These are phyloP conservation scores for Corymbia calophylla DNA, from an alignment of 441 rosid species.

Conservation along the genomic window DNA sequence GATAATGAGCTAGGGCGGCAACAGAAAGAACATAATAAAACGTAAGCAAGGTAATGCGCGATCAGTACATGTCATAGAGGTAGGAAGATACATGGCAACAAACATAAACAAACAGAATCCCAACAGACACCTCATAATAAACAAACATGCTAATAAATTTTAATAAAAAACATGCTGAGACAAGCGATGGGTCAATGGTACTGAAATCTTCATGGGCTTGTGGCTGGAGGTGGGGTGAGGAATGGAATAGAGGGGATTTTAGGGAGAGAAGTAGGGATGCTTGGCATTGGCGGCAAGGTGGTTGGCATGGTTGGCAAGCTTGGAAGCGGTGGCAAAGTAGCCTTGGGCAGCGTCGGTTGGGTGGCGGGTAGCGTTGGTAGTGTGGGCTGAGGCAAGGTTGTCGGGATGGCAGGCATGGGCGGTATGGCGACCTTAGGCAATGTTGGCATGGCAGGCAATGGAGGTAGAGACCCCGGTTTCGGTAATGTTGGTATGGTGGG, in stretches of 20 bases:
- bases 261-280: not conserved
- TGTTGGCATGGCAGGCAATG: not conserved
- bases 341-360: not conserved
- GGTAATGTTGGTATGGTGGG: not conserved
- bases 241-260: not conserved
- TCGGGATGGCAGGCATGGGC: not conserved
- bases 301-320: not conserved
- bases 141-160: not conserved
- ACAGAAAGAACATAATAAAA: not conserved
- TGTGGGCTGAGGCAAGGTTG: not conserved
- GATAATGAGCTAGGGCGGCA: not conserved
- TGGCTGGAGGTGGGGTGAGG: not conserved
- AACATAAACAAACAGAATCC: not conserved
- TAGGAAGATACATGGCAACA: not conserved
- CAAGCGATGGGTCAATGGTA: not conserved
- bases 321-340: not conserved
- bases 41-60: not conserved
- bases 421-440: not conserved
- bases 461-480: not conserved
- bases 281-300: not conserved
- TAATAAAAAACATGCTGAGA: not conserved
- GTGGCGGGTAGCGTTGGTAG: not conserved
- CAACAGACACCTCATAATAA: not conserved
- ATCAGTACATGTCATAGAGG: not conserved
- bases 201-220: not conserved